Conservation (phyloP, 768 basidiomycete genomes). For the Filobasidium floriforme region DNA sequence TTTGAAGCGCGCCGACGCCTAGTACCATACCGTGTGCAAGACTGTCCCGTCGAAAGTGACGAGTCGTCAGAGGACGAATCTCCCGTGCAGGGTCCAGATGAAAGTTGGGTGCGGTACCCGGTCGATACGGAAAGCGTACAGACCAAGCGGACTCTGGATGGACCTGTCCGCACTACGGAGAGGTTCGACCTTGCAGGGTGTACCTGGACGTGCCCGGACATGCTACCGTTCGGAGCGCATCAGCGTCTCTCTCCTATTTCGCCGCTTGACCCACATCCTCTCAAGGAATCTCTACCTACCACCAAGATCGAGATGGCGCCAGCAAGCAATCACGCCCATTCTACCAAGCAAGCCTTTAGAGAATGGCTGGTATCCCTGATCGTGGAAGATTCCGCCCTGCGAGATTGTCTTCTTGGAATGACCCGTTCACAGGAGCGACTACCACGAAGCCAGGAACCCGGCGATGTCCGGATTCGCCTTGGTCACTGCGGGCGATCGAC, state of each 20-base stretch:
- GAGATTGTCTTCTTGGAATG: background rate
- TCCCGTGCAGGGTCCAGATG: background rate
- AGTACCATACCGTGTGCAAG: background rate
- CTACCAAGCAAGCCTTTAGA: background rate
- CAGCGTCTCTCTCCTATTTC: background rate
- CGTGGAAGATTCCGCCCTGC: background rate
- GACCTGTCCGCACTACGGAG: background rate
- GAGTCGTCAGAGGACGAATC: conserved; percentile 13
- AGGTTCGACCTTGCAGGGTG: background rate
- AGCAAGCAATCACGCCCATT: background rate
- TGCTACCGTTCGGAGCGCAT: background rate
- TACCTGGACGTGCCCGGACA: background rate
- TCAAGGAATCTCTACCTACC: too few relatives aligned
- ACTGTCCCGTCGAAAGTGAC: background rate
- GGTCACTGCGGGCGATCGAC: conserved; percentile 5
- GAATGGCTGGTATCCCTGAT: background rate
- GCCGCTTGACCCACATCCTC: too few relatives aligned
- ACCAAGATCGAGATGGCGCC: too few relatives aligned
- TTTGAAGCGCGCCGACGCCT: background rate
- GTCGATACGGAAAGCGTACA: too few relatives aligned
- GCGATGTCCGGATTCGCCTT: conserved; percentile 8
- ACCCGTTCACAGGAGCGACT: background rate
- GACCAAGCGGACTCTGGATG: background rate
- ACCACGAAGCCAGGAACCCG: background rate
- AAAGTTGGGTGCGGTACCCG: too few relatives aligned